phyloP scores from a whole-genome alignment of 2,329 filamentous ascomycete genomes.

The Paracamarosporium sp. region DNA sequence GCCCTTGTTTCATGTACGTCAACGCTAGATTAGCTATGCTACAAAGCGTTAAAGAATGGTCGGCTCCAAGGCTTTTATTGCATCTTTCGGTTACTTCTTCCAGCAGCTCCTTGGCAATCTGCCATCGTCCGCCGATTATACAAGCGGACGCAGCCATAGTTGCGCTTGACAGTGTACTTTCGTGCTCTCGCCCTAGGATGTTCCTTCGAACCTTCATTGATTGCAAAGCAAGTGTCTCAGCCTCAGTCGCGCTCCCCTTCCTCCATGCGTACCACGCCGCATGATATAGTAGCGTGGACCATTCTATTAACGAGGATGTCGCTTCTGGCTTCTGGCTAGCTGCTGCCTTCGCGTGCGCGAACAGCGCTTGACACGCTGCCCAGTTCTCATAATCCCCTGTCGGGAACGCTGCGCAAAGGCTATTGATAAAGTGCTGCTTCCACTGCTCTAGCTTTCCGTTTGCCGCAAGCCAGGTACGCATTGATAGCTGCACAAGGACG shows the following conservation, averaged over 20 bases:
- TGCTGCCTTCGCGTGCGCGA: slow-evolving; percentile 13
- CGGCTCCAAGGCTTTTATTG: too few relatives aligned
- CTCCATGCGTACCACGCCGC: slow-evolving; percentile 18
- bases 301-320: slow-evolving; percentile 6
- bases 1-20: too few relatives aligned
- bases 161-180: too few relatives aligned
- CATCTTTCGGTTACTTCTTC: too few relatives aligned
- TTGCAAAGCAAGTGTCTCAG: background rate
- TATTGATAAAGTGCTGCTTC: slow-evolving; percentile 13
- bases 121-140: too few relatives aligned
- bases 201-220: background rate
- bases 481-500: slow-evolving; percentile 18
- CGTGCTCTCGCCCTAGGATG: too few relatives aligned
- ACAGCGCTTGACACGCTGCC: slow-evolving; percentile 14
- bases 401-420: slow-evolving; percentile 11
- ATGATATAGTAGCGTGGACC: slow-evolving; percentile 13
- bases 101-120: too few relatives aligned
- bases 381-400: slow-evolving; percentile 17
- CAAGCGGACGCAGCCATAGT: too few relatives aligned
- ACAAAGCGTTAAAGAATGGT: too few relatives aligned
- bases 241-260: slow-evolving; percentile 4
- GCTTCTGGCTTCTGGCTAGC: slow-evolving; percentile 7
- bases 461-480: slow-evolving; percentile 12
- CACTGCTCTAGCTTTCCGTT: slow-evolving; percentile 8
- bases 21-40: too few relatives aligned